Evolutionary conservation across 225 moss, liverwort and hornwort genomes (phyloP), one percentile per base, ranked within the genome.

Genomic region (Rhytidiadelphus loreus): DNA sequence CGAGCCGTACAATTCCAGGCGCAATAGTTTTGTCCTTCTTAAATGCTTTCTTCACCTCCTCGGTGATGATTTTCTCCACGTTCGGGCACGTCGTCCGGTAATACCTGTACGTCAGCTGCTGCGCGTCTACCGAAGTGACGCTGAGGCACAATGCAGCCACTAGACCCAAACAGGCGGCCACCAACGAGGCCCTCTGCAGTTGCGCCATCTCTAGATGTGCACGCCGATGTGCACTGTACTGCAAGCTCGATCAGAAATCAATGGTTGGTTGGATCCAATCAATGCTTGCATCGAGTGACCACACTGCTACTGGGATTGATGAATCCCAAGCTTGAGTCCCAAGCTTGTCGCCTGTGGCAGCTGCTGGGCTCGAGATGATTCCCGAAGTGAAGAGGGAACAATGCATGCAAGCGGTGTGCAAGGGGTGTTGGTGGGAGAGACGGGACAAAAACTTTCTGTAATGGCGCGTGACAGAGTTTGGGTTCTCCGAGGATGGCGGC

Each of bases 61-160:
- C 6, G 35, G 63, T 35, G 32, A 93, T 77, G 33, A 93, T 90
- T 2, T 16, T 28, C 90, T 91, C 93, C 90, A 58, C 91, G 1
- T 77, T 77, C 57, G 90, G 91, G 71, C 93, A 93, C 37, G 91
- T 63, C 72, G 32, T 88, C 32, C 23, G 25, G 90, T 93, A 93
- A 62, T 87, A 90, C 30, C 81, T 69, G 86, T 78, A 91, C 26
- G 14, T 25, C 35, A 93, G 90, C 57, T 72, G 81, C 41, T 85
- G 89, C 7, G 92, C 91, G 16, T 87, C 81, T 15, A 87, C 90
- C 17, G 58, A 68, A 6, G 69, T 48, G 18, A 69, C 89, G 41
- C 85, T 88, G 50, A 89, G 33, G 6, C 32, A 41, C 35, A 89
- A 60, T 48, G 86, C 92, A 26, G 83, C 91, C 43, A 86, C 80